Conservation (phyloP, 805 yeast genomes). For the Pichia manshurica region DNA sequence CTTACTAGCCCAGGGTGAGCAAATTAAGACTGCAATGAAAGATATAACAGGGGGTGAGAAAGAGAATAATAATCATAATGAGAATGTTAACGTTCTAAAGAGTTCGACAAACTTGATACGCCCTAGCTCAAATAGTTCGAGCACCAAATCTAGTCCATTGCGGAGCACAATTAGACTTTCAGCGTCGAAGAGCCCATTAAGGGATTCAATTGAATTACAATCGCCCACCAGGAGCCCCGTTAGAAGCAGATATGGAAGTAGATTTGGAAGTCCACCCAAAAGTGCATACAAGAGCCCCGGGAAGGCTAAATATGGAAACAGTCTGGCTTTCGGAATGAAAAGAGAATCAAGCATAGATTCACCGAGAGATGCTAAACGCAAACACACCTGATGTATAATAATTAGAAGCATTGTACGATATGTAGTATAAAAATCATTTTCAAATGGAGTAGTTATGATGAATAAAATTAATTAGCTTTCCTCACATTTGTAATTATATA, state of each 20-base stretch:
- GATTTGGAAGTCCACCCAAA: background rate
- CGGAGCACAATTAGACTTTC: no score
- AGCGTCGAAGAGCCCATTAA: background rate
- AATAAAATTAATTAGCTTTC: no score
- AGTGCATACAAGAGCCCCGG: slow-evolving; percentile 3
- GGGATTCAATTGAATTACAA: background rate
- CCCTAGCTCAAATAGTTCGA: background rate
- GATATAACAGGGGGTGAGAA: background rate
- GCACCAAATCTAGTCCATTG: background rate
- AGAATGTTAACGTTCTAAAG: background rate
- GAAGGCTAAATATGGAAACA: background rate
- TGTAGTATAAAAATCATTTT: no score
- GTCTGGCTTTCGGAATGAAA: background rate
- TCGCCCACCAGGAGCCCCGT: background rate
- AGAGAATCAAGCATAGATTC: background rate
- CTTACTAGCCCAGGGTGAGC: background rate
- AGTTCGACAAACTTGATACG: no score
- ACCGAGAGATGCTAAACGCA: background rate
- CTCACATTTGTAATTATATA: no score
- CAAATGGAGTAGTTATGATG: no score
- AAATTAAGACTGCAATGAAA: background rate
- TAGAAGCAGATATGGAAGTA: background rate
- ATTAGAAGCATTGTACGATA: no score
- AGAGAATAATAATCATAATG: no score
- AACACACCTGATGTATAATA: background rate